Evolutionary conservation across 108 stramenopile species (phyloP).

Genomic region (Discostella pseudostelligera): DNA sequence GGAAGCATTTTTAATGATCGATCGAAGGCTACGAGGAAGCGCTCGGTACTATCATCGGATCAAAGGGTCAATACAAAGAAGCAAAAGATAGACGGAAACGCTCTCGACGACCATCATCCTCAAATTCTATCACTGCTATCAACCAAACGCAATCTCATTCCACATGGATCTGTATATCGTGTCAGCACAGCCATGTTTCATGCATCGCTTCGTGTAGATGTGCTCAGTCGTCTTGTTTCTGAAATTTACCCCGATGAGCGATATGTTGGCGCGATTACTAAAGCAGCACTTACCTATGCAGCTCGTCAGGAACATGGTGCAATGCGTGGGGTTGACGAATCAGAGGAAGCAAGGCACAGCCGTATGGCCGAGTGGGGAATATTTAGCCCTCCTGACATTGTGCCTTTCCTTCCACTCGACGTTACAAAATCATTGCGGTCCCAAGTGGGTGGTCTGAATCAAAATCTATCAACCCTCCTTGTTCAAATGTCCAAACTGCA

Average conservation of each 20-base stretch:
- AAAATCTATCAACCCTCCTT: conserved; percentile 52
- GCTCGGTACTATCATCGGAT: not conserved
- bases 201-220: conserved; percentile 61
- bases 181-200: conserved; percentile 76
- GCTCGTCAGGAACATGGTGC: conserved; percentile 47
- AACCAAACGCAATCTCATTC: conserved; percentile 41
- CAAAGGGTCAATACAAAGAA: conserved; percentile 1
- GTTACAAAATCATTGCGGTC: conserved; percentile 53
- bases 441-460: conserved; percentile 53
- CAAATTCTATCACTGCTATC: conserved; percentile 25
- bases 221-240: conserved; percentile 59
- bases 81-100: not conserved
- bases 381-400: conserved; percentile 56
- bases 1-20: conserved; percentile 17
- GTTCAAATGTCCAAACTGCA: conserved; percentile 47
- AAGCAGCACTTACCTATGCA: conserved; percentile 60
- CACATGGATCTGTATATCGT: conserved; percentile 60
- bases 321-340: conserved; percentile 13
- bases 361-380: conserved; percentile 49
- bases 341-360: conserved; percentile 35
- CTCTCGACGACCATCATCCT: conserved; percentile 22
- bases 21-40: conserved; percentile 7
- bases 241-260: conserved; percentile 58
- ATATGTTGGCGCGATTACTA: conserved; percentile 61
- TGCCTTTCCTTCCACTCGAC: conserved; percentile 54